Evolutionary conservation across 768 basidiomycete genomes (phyloP).

Genomic region (Tephrocybe sp.): DNA sequence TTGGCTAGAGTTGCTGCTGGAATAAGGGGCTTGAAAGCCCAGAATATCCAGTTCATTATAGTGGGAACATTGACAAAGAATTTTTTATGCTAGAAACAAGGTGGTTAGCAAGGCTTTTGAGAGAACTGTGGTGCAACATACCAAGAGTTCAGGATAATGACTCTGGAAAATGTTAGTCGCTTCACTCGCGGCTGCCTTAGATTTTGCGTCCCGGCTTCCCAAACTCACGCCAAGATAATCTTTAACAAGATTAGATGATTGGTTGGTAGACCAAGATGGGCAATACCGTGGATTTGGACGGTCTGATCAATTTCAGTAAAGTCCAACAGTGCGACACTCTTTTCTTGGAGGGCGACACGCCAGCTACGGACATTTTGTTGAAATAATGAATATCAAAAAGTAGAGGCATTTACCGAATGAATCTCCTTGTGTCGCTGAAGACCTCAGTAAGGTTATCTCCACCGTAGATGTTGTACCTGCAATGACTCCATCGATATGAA

Average conservation of each 20-base stretch:
- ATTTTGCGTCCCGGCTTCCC: slow-evolving; percentile 64
- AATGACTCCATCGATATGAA: background rate
- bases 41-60: slow-evolving; percentile 78
- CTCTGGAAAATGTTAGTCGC: slow-evolving; percentile 71
- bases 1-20: slow-evolving; percentile 74
- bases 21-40: slow-evolving; percentile 75
- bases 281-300: slow-evolving; percentile 67
- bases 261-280: background rate
- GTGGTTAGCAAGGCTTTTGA: background rate
- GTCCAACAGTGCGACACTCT: slow-evolving; percentile 58
- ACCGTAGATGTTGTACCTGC: slow-evolving; percentile 79
- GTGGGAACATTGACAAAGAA: slow-evolving; percentile 83
- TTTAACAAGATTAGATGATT: slow-evolving; percentile 20
- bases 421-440: slow-evolving; percentile 75
- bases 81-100: slow-evolving; percentile 52
- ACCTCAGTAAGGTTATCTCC: slow-evolving; percentile 63
- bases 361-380: slow-evolving; percentile 44
- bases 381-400: background rate
- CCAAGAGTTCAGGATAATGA: slow-evolving; percentile 80
- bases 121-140: slow-evolving; percentile 25
- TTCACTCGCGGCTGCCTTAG: slow-evolving; percentile 74
- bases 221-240: slow-evolving; percentile 76
- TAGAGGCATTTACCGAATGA: slow-evolving; percentile 55
- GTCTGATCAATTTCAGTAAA: slow-evolving; percentile 72
- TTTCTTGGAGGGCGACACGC: slow-evolving; percentile 79